Base-by-base conservation (phyloP, 176 grass and related monocot species). In the Musa beccarii region DNA sequence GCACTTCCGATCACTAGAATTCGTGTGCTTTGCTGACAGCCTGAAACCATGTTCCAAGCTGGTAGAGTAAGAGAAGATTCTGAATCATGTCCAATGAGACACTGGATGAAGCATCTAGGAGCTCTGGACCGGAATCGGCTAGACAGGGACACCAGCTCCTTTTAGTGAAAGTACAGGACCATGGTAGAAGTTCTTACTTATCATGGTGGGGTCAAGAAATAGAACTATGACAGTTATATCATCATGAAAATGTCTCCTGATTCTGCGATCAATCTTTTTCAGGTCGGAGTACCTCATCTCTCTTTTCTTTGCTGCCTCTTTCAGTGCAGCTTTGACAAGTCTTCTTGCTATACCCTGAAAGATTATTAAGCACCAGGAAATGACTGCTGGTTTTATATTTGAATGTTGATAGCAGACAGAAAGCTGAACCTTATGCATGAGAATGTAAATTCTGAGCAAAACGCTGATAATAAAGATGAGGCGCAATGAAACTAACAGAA, bases 181-280 rank as follows among this genome's bases (percentile, higher is more conserved):
- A 61, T 43, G 12, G 24, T 59, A 75, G 67, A 69, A 49, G 54
- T 59, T 75, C 54, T 75, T 75, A 49, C 23, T 75, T 59, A 59
- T 61, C 25, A 61, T 20, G 10, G 24, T 75, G n/a, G 53, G 53
- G n/a, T 75, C 73, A 8, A 75, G 73, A 61, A 61, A 75, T 11
- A 75, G 14, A 34, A 75, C 73, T 59, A 75, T 75, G 15, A 61
- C 73, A 61, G 73, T 75, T 34, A 75, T 75, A 34, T 75, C 73
- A 49, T 75, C 73, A 75, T 75, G 73, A 59, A 75, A 75, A 75
- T 75, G 73, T 59, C 73, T 75, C 54, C 73, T 61, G 73, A 75
- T 9, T 23, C 73, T 24, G 11, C 73, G 73, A 59, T 75, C 73
- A 59, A 75, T 75, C 54, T 75, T 61, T 75, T 49, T 75, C 25